phyloP scores from a whole-genome alignment of 345 rosid species.

The Triadica sebifera region DNA sequence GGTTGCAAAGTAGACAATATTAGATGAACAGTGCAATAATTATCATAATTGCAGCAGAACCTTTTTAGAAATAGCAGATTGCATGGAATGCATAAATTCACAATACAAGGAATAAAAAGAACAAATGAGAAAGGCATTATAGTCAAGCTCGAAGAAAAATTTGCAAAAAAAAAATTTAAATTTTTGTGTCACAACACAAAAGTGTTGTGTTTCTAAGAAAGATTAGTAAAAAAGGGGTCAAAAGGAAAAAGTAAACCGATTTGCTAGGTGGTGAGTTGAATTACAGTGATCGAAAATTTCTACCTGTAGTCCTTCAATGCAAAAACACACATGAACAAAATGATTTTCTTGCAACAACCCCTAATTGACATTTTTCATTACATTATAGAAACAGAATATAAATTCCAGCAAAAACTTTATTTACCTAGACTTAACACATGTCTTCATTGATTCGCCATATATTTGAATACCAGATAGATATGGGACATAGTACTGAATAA shows the following conservation, averaged over 20 bases:
- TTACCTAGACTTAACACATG: conserved; percentile 15
- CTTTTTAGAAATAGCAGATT: not conserved
- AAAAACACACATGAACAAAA: no score
- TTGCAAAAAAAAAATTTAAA: not conserved
- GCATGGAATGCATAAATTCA: not conserved
- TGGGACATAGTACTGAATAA: conserved; percentile 49
- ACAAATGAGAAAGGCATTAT: not conserved
- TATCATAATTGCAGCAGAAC: not conserved
- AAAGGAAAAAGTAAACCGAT: not conserved
- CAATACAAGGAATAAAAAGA: not conserved
- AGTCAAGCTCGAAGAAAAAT: not conserved
- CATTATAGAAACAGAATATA: not conserved
- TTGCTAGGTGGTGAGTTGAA: no score
- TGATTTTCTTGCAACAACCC: not conserved
- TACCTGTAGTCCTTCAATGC: no score
- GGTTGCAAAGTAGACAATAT: not conserved
- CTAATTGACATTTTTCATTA: not conserved
- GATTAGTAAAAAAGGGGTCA: not conserved
- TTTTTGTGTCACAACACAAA: not conserved
- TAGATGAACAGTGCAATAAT: not conserved
- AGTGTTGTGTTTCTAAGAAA: not conserved
- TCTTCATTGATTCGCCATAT: conserved; percentile 23
- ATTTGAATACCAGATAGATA: conserved; percentile 50
- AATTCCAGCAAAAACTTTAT: not conserved
- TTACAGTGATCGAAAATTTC: no score